These are phyloP conservation scores for Capillidium rhysosporum DNA, from an alignment of 371 early-diverging fungal genomes.

Conservation along the genomic window DNA sequence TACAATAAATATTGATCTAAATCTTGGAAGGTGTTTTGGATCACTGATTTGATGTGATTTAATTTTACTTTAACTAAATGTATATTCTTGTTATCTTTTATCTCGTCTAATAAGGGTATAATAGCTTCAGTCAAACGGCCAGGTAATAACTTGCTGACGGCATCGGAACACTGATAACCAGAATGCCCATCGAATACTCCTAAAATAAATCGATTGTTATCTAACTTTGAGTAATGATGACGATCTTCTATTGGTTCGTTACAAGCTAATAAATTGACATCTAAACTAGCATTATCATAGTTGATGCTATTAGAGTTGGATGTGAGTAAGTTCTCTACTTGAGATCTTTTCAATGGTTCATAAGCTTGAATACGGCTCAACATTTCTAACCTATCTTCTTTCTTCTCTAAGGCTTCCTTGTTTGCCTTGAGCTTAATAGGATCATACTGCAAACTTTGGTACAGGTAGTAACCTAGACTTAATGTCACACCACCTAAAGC, in stretches of 20 bases:
- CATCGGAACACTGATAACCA: conserved; percentile 25
- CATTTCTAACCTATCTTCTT: too few relatives aligned
- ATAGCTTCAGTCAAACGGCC: conserved; percentile 12
- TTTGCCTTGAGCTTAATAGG: too few relatives aligned
- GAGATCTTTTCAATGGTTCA: too few relatives aligned
- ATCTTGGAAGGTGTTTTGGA: conserved; percentile 25
- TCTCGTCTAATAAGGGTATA: conserved; percentile 7
- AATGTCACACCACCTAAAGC: too few relatives aligned
- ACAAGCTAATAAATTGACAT: conserved; percentile 27
- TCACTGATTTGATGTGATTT: conserved; percentile 14
- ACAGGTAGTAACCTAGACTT: too few relatives aligned
- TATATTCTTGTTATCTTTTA: conserved; percentile 6
- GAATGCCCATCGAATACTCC: conserved; percentile 42
- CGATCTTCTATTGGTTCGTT: conserved; percentile 35
- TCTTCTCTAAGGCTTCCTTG: too few relatives aligned
- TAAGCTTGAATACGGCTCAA: too few relatives aligned
- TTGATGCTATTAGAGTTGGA: too few relatives aligned
- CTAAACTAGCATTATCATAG: too few relatives aligned
- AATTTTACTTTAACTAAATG: not conserved
- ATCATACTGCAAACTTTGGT: too few relatives aligned
- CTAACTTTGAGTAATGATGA: conserved; percentile 11
- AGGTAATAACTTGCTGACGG: conserved; percentile 21
- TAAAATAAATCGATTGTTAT: conserved; percentile 19
- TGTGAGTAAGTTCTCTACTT: too few relatives aligned
- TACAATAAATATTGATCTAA: conserved; percentile 32